These are phyloP conservation scores for Phoma sp. DNA, from an alignment of 2,329 filamentous ascomycete genomes.

Conservation along the genomic window DNA sequence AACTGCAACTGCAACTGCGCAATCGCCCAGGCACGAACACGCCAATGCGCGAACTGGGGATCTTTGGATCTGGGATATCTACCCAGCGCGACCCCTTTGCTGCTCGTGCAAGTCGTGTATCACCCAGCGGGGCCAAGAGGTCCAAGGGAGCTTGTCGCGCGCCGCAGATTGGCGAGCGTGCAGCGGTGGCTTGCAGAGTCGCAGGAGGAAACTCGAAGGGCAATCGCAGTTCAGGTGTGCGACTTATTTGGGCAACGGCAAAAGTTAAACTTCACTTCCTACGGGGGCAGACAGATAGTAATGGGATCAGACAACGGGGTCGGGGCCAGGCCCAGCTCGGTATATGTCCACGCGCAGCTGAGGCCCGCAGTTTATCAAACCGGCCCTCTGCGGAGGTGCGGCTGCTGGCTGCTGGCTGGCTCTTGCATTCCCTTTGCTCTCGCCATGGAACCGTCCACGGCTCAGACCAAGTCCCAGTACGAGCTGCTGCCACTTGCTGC, in stretches of 20 bases:
- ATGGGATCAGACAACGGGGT: slow-evolving; percentile 11
- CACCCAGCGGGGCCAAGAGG: slow-evolving; percentile 11
- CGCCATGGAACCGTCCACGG: slow-evolving; percentile 4
- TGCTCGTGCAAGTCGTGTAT: slow-evolving; percentile 13
- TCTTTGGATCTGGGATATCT: slow-evolving; percentile 2
- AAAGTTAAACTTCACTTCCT: neutral
- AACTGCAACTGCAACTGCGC: neutral
- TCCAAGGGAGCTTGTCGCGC: slow-evolving; percentile 33
- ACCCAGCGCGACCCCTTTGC: slow-evolving; percentile 7
- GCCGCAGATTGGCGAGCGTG: slow-evolving; percentile 25
- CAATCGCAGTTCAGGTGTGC: neutral
- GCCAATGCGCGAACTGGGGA: no score
- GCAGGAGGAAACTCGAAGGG: neutral
- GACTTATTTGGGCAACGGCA: slow-evolving; percentile 3
- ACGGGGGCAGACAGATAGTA: neutral
- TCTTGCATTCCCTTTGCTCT: neutral
- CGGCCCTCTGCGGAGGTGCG: neutral
- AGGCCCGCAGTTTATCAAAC: slow-evolving; percentile 23
- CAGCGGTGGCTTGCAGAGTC: slow-evolving; percentile 11
- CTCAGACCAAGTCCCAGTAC: slow-evolving; percentile 12
- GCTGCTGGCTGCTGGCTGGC: neutral
- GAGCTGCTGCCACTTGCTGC: slow-evolving; percentile 14
- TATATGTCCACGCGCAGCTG: slow-evolving; percentile 25
- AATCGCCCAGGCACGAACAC: slow-evolving; percentile 6
- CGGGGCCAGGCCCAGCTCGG: slow-evolving; percentile 27